Conservation (phyloP, 2,329 filamentous ascomycete species). For the Hypoxylon sp. region DNA sequence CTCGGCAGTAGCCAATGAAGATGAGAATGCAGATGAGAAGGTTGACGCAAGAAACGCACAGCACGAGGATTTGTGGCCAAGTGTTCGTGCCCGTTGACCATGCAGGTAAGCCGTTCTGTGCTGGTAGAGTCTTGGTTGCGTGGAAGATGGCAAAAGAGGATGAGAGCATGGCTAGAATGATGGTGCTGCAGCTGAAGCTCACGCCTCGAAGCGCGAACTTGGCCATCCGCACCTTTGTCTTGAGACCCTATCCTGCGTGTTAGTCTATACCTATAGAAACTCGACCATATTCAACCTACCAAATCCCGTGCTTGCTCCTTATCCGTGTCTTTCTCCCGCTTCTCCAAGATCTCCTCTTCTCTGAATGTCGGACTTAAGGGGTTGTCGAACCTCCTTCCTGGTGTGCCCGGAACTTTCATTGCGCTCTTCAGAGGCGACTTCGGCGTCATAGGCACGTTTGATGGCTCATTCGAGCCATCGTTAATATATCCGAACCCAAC, state of each 20-base stretch:
- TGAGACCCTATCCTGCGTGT: slow-evolving; percentile 79
- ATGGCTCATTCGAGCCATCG: slow-evolving; percentile 67
- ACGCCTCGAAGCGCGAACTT: slow-evolving; percentile 96
- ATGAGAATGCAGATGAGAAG: slow-evolving; percentile 83
- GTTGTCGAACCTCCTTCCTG: slow-evolving; percentile 79
- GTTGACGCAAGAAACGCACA: slow-evolving; percentile 84
- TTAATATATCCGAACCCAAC: slow-evolving; percentile 94
- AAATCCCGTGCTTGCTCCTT: slow-evolving; percentile 89
- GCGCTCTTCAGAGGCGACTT: slow-evolving; percentile 90
- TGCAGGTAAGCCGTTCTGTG: slow-evolving; percentile 83
- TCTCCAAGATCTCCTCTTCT: slow-evolving; percentile 89
- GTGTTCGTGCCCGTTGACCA: slow-evolving; percentile 85
- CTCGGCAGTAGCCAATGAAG: slow-evolving; percentile 88
- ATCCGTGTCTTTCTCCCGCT: slow-evolving; percentile 84
- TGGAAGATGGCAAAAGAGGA: slow-evolving; percentile 95
- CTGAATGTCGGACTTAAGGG: slow-evolving; percentile 91
- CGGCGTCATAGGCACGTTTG: slow-evolving; percentile 76
- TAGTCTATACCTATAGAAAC: slow-evolving; percentile 56
- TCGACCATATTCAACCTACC: slow-evolving; percentile 68
- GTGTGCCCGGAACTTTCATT: slow-evolving; percentile 87
- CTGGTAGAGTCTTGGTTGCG: slow-evolving; percentile 80
- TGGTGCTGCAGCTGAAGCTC: slow-evolving; percentile 96
- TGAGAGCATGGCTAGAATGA: slow-evolving; percentile 90
- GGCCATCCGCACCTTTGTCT: slow-evolving; percentile 89
- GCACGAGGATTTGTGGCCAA: slow-evolving; percentile 91